Evolutionary conservation across 148 eudicot species (phyloP), one percentile per base, ranked within the genome.

Genomic region (Gaultheria prostrata): DNA sequence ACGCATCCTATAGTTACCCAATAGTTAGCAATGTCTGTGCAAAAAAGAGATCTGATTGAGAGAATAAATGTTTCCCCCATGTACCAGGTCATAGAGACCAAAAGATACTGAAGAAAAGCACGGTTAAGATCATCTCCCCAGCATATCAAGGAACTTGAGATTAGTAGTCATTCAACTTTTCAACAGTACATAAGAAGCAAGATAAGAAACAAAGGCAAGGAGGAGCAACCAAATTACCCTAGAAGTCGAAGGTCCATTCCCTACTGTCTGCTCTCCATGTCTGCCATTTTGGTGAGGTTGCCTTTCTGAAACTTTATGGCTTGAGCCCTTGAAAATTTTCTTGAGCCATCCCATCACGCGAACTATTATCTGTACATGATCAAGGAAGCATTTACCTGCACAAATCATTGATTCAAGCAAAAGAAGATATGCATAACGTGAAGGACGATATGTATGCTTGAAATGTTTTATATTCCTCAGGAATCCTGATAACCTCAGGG

Each of bases 321-420:
- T 87, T 65, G 95, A 93, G 83, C 94, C 94, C 85, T 91, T 93
- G 82, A 94, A 93, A 86, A 94, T 80, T 85, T 91, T 94, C 88
- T 89, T 94, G 69, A 92, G 89, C 98, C 98, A 93, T 21, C 95
- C 95, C 95, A 94, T 94, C 33, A 77, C 57, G 35, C 24, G n/a
- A 84, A 78, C 74, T 71, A 80, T 69, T 82, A 87, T 83, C 74
- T 82, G 83, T 73, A 71, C 91, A 89, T 85, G 81, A 76, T 65
- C 82, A 82, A 71, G 33, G 6, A 77, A 76, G 33, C 50, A 10
- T 78, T 84, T 59, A 85, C 83, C 92, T 88, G 90, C 86, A 84
- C 28, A 83, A 65, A 78, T 8, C 39, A 84, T 53, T 14, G 21
- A 71, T 69, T 45, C 53, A 71, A 63, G 53, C 61, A 59, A 30